Conservation (phyloP, 768 basidiomycete genomes). For the Gymnopilus junonius region DNA sequence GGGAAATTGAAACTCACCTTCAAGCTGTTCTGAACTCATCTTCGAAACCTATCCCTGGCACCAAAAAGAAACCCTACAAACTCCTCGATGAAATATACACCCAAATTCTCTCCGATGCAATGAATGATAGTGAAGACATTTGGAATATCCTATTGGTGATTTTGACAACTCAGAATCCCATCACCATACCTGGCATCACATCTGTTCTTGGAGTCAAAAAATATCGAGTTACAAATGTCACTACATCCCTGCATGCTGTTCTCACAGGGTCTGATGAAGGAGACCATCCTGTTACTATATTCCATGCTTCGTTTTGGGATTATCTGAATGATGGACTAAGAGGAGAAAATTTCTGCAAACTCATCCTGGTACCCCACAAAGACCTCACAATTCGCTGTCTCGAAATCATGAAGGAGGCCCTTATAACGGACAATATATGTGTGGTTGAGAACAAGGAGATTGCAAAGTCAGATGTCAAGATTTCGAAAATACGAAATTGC, state of each 20-base stretch:
- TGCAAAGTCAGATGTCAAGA: slow-evolving; percentile 8
- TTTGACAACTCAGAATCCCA: neutral
- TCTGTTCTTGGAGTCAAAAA: neutral
- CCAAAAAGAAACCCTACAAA: neutral
- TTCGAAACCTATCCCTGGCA: neutral
- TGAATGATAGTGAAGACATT: neutral
- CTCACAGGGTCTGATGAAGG: neutral
- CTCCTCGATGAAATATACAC: neutral
- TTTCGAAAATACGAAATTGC: slow-evolving; percentile 7
- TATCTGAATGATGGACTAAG: slow-evolving; percentile 30
- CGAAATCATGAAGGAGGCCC: slow-evolving; percentile 23
- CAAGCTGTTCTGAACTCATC: neutral
- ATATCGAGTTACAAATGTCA: neutral
- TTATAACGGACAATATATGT: slow-evolving; percentile 31
- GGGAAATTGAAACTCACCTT: neutral
- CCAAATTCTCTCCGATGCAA: neutral
- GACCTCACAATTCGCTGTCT: slow-evolving; percentile 11
- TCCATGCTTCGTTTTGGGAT: slow-evolving; percentile 41
- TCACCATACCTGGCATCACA: neutral
- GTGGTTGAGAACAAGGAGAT: slow-evolving; percentile 28
- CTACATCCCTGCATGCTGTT: neutral
- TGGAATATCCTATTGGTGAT: neutral
- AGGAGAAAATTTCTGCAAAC: slow-evolving; percentile 19
- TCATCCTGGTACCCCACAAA: neutral
- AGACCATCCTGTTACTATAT: slow-evolving; percentile 23